These are phyloP conservation scores for Mallotus japonicus DNA, from an alignment of 441 rosid genomes.

Conservation along the genomic window DNA sequence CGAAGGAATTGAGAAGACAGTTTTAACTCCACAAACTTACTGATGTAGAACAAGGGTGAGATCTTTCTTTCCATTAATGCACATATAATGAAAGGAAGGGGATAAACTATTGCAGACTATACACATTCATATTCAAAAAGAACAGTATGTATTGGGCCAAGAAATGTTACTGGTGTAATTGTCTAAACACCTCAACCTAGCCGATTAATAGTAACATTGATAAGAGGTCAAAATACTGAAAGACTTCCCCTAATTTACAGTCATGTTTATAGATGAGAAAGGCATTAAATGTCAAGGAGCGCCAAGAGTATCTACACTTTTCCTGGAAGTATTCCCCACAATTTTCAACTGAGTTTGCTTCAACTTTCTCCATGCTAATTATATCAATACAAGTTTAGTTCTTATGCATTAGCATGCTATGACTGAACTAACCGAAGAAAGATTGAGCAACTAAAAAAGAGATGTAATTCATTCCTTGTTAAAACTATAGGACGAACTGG, in stretches of 20 bases:
- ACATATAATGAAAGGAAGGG: neutral
- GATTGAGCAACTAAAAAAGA: neutral
- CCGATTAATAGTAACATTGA: neutral
- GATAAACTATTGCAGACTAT: neutral
- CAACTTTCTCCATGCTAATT: neutral
- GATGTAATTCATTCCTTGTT: neutral
- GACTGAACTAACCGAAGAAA: neutral
- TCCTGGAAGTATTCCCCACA: neutral
- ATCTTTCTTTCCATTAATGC: neutral
- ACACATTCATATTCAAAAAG: neutral
- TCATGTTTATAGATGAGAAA: neutral
- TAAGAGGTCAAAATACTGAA: constrained; percentile 6
- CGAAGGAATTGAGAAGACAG: neutral
- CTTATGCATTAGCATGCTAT: neutral
- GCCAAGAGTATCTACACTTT: neutral
- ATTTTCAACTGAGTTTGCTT: neutral
- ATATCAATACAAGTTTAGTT: neutral
- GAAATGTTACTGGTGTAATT: neutral
- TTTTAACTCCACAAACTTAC: neutral
- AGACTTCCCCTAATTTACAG: neutral
- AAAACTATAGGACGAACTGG: neutral
- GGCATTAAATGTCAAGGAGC: neutral
- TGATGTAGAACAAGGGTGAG: neutral
- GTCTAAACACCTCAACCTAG: neutral
- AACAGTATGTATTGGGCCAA: neutral